Evolutionary conservation across 202 grass and related monocot species (phyloP).

Genomic region (Carex arenaria): DNA sequence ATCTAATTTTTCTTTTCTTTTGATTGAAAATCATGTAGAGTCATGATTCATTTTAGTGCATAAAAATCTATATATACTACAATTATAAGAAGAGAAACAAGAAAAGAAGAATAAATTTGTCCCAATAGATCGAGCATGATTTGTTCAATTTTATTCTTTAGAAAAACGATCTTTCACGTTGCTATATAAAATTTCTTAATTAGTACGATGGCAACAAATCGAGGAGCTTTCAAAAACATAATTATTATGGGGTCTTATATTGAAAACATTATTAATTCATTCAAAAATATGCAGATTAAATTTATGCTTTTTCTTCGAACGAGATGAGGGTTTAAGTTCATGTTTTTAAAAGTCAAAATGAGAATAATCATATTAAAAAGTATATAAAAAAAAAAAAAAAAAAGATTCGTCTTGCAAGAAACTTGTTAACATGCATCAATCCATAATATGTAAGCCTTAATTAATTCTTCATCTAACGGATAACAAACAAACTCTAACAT

Average conservation of each 20-base stretch:
- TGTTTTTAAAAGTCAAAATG: neutral
- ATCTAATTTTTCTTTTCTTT: neutral
- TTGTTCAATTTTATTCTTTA: neutral
- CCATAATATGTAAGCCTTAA: neutral
- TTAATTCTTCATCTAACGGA: neutral
- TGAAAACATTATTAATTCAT: neutral
- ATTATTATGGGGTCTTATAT: neutral
- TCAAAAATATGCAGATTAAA: neutral
- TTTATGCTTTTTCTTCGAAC: neutral
- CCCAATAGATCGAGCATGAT: neutral
- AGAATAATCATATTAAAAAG: neutral
- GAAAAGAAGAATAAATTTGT: neutral
- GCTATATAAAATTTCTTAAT: neutral
- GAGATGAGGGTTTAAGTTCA: neutral
- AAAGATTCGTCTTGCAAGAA: neutral
- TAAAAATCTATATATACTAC: neutral
- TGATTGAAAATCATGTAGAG: neutral
- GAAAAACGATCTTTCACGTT: neutral
- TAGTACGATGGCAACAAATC: neutral
- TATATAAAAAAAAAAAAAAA: neutral
- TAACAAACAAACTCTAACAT: neutral
- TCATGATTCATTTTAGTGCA: neutral
- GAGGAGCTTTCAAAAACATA: neutral
- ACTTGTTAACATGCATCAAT: neutral
- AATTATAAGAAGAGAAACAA: neutral